A percentile compares a stretch with the other conserved stretches of the same genome.
Conservation (phyloP, 257 asterid genomes). For the Misopates orontium region DNA sequence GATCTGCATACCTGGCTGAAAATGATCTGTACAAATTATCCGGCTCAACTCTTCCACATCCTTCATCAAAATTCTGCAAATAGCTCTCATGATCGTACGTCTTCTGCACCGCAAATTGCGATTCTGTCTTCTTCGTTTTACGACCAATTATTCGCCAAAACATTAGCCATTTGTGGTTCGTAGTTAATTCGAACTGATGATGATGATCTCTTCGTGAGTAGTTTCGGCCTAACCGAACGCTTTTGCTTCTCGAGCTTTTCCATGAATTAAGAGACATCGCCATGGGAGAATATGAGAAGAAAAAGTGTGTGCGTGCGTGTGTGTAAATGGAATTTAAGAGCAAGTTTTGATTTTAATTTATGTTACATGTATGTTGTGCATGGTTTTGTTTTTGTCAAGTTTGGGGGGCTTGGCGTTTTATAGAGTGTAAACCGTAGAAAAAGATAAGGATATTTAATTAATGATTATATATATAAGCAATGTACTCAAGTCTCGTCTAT, state of each 20-base stretch:
- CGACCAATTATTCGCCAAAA: constrained; percentile 54
- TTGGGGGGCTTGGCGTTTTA: no score
- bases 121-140: constrained; percentile 40
- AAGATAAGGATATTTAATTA: no score
- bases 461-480: no score
- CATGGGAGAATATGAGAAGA: no score
- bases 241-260: constrained; percentile 53
- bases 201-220: constrained; percentile 19
- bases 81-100: constrained; percentile 62
- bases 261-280: no score
- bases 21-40: constrained; percentile 66
- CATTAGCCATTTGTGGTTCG: constrained; percentile 44
- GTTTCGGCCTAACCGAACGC: constrained; percentile 47
- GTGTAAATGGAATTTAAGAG: no score
- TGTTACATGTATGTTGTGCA: no score
- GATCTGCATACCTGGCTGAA: constrained; percentile 72
- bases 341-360: no score
- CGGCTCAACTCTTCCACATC: constrained; percentile 42
- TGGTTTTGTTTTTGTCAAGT: no score
- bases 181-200: constrained; percentile 14
- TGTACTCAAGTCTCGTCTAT: no score
- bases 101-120: constrained; percentile 24
- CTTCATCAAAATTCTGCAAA: constrained; percentile 70
- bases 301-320: no score
- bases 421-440: no score